phyloP scores from a whole-genome alignment of 495 filamentous ascomycete genomes.

The Penicillium pancosmium region DNA sequence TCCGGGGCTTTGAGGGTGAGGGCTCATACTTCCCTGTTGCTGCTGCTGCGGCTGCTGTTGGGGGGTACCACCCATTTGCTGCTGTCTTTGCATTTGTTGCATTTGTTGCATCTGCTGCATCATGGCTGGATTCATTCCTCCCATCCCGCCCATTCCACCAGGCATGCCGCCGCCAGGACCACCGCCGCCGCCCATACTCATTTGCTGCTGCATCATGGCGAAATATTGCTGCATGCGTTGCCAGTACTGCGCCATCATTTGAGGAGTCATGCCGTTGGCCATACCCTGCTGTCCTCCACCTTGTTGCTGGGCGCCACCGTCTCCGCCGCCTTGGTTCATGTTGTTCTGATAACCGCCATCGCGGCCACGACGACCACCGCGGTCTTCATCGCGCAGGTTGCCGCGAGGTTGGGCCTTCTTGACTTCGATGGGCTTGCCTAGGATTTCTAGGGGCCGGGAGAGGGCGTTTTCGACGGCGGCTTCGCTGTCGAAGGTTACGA shows the following conservation, averaged over 20 bases:
- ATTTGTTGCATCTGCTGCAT: slow-evolving; percentile 80
- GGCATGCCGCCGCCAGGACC: slow-evolving; percentile 35
- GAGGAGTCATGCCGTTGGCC: slow-evolving; percentile 75
- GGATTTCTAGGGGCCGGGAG: slow-evolving; percentile 79
- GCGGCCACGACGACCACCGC: slow-evolving; percentile 57
- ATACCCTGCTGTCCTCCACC: slow-evolving; percentile 44
- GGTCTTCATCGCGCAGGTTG: slow-evolving; percentile 87
- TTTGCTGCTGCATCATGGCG: slow-evolving; percentile 85
- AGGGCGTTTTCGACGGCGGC: slow-evolving; percentile 92
- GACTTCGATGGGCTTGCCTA: slow-evolving; percentile 94
- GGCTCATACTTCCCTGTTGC: slow-evolving; percentile 48
- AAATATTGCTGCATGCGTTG: slow-evolving; percentile 98
- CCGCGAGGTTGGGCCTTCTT: slow-evolving; percentile 97
- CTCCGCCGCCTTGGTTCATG: slow-evolving; percentile 43
- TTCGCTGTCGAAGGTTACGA: slow-evolving; percentile 97
- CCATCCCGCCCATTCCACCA: slow-evolving; percentile 50
- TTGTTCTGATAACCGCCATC: slow-evolving; percentile 65
- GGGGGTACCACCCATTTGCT: slow-evolving; percentile 48
- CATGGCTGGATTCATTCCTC: slow-evolving; percentile 76
- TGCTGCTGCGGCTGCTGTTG: slow-evolving; percentile 34
- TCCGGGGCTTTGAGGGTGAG: slow-evolving; percentile 48
- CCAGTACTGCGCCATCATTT: slow-evolving; percentile 98
- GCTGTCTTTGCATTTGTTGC: slow-evolving; percentile 60
- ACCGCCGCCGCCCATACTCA: slow-evolving; percentile 51
- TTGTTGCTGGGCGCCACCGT: slow-evolving; percentile 52